These are phyloP conservation scores for Globomyces sp. DNA, from an alignment of 371 early-diverging fungal genomes.

Conservation along the genomic window DNA sequence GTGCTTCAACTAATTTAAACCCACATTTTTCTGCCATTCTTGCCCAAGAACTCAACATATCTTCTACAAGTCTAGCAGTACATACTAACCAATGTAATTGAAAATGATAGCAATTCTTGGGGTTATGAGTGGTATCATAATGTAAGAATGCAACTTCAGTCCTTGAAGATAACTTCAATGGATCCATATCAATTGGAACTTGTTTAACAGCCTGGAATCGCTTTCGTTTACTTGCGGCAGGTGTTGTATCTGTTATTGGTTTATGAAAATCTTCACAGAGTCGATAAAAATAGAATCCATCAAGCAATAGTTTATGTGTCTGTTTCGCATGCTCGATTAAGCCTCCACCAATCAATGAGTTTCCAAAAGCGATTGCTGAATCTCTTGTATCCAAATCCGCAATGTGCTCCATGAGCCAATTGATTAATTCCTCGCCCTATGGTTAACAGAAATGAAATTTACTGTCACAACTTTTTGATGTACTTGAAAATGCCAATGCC, in stretches of 20 bases:
- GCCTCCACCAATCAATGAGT: constrained; percentile 69
- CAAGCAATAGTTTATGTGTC: constrained; percentile 70
- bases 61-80: constrained; percentile 86
- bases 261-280: constrained; percentile 34
- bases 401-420: constrained; percentile 84
- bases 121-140: constrained; percentile 87
- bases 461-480: constrained; percentile 43
- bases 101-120: constrained; percentile 85
- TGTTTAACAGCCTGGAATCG: constrained; percentile 13
- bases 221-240: not conserved
- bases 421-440: constrained; percentile 74
- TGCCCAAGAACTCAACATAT: constrained; percentile 80
- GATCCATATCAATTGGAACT: constrained; percentile 70
- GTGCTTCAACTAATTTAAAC: constrained; percentile 87
- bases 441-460: constrained; percentile 65
- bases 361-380: constrained; percentile 83
- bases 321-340: constrained; percentile 75
- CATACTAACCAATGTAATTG: constrained; percentile 95
- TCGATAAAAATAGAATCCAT: constrained; percentile 91
- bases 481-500: constrained; percentile 86
- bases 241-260: not conserved
- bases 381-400: constrained; percentile 75
- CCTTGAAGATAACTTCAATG: constrained; percentile 67
- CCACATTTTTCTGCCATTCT: constrained; percentile 86
- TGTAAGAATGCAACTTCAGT: constrained; percentile 85